Base-by-base conservation (phyloP, 2,329 filamentous ascomycete species). In the Pseudocercospora cruenta region DNA sequence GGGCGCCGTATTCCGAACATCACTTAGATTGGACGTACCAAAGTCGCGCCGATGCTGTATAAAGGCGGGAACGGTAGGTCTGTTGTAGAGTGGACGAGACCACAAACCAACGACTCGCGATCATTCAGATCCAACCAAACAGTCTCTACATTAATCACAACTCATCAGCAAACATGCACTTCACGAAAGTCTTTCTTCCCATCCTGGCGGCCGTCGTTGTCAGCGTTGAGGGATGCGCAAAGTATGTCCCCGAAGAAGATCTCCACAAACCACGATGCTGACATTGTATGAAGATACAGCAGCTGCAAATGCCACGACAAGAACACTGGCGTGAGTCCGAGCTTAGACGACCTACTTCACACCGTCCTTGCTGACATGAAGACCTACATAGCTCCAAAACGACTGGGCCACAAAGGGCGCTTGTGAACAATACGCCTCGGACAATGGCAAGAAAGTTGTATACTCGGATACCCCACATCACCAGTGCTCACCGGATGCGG, bases 401-500 rank as follows among this genome's bases (percentile, higher is more conserved):
- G 54, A 58, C 54, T 16, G n/a, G n/a, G 54, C 24, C 16, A 58
- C 54, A 3, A 58, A 21, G 16, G 54, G 26, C 14, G 54, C 54
- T 36, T 58, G 54, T 22, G 54, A 26, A 10, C 8, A 58, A 21
- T 58, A 58, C 54, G 54, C 54, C 6, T 58, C 28, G 1, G 54
- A 58, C 54, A 58, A 58, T 16, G 54, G 54, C 54, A 58, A 58
- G 54, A 58, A 58, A 22, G 54, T 58, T 9, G 28, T 36, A 5
- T 58, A 58, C 28, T 19, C 16, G 16, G 24, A 58, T 58, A 6
- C 16, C 7, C 54, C 54, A 10, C 54, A 58, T 22, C 54, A 58
- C 39, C 54, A 58, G 28, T 51, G 47, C 21, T 51, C 47, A 12
- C n/a, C n/a, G 21, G n/a, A 51, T 21, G 47, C 22, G 16, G 21